Evolutionary conservation across 257 asterid genomes (phyloP).

Genomic region (Gynochthodes officinalis): DNA sequence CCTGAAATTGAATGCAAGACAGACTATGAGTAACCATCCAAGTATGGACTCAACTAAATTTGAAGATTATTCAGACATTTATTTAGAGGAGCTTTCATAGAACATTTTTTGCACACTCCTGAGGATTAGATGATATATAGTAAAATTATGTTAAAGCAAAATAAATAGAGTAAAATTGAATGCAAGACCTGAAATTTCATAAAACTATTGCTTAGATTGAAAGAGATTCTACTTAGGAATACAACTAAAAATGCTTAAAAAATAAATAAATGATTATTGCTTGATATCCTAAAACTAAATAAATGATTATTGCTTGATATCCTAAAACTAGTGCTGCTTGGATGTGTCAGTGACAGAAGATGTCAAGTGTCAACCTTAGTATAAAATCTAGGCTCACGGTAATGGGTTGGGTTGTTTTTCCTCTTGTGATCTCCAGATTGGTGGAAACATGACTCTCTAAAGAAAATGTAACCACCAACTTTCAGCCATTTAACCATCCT

Average conservation of each 20-base stretch:
- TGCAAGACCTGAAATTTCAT: too few species aligned
- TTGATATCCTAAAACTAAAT: background rate
- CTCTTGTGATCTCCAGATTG: constrained; percentile 94
- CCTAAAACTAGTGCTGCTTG: constrained; percentile 1
- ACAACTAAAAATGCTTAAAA: background rate
- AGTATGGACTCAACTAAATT: background rate
- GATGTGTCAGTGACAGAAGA: background rate
- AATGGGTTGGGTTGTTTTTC: constrained; percentile 85
- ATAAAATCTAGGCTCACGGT: constrained; percentile 92
- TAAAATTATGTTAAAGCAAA: background rate
- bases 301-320: background rate
- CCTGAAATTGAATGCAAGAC: constrained; percentile 34
- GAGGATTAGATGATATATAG: background rate
- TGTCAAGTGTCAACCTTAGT: constrained; percentile 57
- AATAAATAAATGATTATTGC: background rate
- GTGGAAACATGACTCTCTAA: constrained; percentile 96
- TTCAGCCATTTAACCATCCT: constrained; percentile 87
- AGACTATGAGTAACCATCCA: constrained; percentile 9
- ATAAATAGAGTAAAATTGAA: background rate
- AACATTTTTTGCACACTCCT: background rate
- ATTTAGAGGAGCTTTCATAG: background rate
- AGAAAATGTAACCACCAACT: constrained; percentile 90
- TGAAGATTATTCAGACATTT: background rate
- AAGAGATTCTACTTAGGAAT: background rate
- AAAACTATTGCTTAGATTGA: background rate